Base-by-base conservation (phyloP, 441 rosid genomes). In the Hypseocharis bilobata region DNA sequence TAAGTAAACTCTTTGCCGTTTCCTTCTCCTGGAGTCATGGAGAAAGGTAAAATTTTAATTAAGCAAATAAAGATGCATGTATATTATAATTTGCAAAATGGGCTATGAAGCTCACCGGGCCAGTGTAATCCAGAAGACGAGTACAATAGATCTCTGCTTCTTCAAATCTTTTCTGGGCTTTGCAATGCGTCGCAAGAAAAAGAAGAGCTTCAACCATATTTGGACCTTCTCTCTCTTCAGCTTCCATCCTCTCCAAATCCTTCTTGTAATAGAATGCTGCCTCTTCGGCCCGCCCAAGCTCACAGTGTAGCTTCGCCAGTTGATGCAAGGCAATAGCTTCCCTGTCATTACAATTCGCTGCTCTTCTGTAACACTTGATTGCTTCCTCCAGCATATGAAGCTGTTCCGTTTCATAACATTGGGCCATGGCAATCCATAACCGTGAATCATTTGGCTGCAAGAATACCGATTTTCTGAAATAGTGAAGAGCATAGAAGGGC, bases 371-470 rank as follows among this genome's bases (percentile, higher is more conserved):
- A 78, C 96, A 92, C 79, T 88, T 88, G 63, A 92, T 85, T 71
- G 98, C 96, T 60, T 86, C 93, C 76, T 89, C 98, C 25, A 86
- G 89, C 92, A 89, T 86, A 70, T 77, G 86, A 65, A 92, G 89
- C 77, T 88, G 86, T 58, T 92, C 93, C 0, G 87, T 82, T 66
- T 89, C 90, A 60, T 86, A 92, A 71, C 98, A 89, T 62, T 89
- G 88, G 54, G 93, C 96, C 96, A 92, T 92, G 4, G 98, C 96
- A 62, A 88, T 88, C 98, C 96, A 92, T 74, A 86, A 67, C 61
- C 98, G 82, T 71, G 95, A 85, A 80, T 92, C 96, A 72, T 72
- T 84, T 3, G 96, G 91, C 62, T 89, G 96, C 77, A 89, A 83
- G 78, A 80, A 89, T 26, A 92, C 86, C 22, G 96, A 86, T 68